These are phyloP conservation scores for Thielaviopsis ethacetica DNA, from an alignment of 2,329 filamentous ascomycete species.

Conservation along the genomic window DNA sequence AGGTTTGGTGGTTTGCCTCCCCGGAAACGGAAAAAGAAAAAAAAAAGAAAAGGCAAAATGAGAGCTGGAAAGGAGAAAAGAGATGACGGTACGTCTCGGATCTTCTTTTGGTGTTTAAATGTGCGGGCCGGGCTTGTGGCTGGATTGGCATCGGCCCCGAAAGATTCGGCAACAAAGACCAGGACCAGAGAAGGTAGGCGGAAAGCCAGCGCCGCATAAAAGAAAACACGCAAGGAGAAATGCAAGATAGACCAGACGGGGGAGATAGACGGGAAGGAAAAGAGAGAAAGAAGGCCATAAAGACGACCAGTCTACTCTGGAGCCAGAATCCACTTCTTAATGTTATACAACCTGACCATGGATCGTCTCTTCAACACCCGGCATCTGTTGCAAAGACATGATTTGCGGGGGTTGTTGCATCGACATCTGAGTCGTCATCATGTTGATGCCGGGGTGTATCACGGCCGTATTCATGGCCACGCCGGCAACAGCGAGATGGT, in stretches of 20 bases:
- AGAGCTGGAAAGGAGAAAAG: slow-evolving; percentile 1
- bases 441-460: slow-evolving; percentile 8
- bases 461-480: neutral
- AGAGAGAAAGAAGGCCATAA: neutral
- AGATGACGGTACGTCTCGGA: neutral
- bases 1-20: neutral
- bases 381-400: slow-evolving; percentile 1
- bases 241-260: neutral
- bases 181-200: no score
- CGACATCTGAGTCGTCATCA: slow-evolving; percentile 7
- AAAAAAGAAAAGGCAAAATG: neutral
- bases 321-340: slow-evolving; percentile 3
- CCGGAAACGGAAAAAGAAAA: neutral
- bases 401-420: slow-evolving; percentile 5
- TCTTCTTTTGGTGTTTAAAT: neutral
- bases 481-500: slow-evolving; percentile 1
- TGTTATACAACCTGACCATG: slow-evolving; percentile 9
- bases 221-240: neutral
- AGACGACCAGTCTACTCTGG: neutral
- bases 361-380: slow-evolving; percentile 8
- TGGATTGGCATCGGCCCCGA: neutral
- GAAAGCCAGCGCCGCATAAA: neutral
- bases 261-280: neutral
- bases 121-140: no score
- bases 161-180: neutral